Percentiles rank a stretch among this genome's conserved stretches.
These are phyloP conservation scores for Chaetomium globosum DNA, from an alignment of 2,329 filamentous ascomycete species.

Conservation along the genomic window DNA sequence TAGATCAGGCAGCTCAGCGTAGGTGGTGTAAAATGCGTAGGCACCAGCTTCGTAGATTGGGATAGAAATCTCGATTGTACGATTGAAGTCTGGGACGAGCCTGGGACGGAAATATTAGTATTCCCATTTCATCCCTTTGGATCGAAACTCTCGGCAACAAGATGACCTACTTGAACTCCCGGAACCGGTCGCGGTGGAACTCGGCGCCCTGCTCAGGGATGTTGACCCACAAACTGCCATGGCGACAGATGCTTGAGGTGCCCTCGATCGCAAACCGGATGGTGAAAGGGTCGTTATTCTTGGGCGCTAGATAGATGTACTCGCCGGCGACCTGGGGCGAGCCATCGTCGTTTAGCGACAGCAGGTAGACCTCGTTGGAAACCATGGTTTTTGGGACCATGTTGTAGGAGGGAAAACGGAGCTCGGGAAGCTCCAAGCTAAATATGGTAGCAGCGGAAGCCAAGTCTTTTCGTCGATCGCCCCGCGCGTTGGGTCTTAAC, in stretches of 20 bases:
- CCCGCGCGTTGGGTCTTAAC: slow-evolving; percentile 29
- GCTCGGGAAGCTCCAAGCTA: slow-evolving; percentile 25
- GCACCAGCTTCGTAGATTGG: slow-evolving; percentile 81
- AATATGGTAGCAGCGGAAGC: background rate
- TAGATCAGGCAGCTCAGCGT: slow-evolving; percentile 80
- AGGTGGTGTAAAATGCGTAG: slow-evolving; percentile 93
- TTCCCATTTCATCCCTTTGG: background rate
- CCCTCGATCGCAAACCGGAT: slow-evolving; percentile 91
- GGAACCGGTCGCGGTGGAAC: slow-evolving; percentile 79
- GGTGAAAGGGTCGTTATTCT: slow-evolving; percentile 71
- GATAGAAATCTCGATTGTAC: slow-evolving; percentile 85
- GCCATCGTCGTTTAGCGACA: slow-evolving; percentile 90
- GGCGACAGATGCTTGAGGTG: slow-evolving; percentile 89
- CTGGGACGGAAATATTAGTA: slow-evolving; percentile 50
- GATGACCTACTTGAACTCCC: slow-evolving; percentile 77
- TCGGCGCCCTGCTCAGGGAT: slow-evolving; percentile 75
- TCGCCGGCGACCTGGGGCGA: slow-evolving; percentile 84
- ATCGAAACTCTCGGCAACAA: background rate
- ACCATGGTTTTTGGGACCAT: slow-evolving; percentile 66
- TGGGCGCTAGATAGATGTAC: slow-evolving; percentile 87
- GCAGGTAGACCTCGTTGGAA: slow-evolving; percentile 76
- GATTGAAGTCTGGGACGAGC: slow-evolving; percentile 88
- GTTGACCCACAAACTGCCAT: slow-evolving; percentile 96
- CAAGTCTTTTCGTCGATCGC: slow-evolving; percentile 23
- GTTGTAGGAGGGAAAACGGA: slow-evolving; percentile 31